These are phyloP conservation scores for Thermomucor indicae-seudaticae DNA, from an alignment of 371 early-diverging fungal species.

Conservation along the genomic window DNA sequence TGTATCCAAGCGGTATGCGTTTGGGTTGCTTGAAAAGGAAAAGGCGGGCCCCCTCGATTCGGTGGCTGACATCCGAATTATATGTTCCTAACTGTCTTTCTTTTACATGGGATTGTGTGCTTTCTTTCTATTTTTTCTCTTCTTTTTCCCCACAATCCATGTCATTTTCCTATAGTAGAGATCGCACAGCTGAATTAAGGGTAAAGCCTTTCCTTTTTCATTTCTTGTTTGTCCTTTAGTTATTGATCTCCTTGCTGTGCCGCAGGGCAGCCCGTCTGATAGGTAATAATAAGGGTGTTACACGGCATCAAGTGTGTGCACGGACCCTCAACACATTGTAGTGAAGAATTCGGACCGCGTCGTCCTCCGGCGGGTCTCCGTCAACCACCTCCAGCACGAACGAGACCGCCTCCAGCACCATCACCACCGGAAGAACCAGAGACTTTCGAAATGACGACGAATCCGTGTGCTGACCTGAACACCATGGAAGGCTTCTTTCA, in stretches of 20 bases:
- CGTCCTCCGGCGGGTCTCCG: constrained; percentile 14
- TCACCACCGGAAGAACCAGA: background rate
- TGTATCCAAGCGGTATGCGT: too few species aligned
- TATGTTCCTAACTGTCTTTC: background rate
- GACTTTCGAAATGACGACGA: background rate
- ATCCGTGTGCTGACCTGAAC: constrained; percentile 11
- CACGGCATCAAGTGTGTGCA: background rate
- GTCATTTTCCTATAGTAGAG: constrained; percentile 10
- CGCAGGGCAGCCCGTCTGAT: background rate
- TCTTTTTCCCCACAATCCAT: background rate
- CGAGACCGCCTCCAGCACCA: background rate
- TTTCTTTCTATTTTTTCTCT: background rate
- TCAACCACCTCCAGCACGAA: background rate
- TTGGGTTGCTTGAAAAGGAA: too few species aligned
- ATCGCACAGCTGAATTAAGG: constrained; percentile 12
- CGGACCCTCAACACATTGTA: background rate
- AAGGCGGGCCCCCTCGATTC: too few species aligned
- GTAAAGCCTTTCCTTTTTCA: background rate
- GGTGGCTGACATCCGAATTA: background rate
- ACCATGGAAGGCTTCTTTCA: constrained; percentile 38
- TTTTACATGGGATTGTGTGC: too few species aligned
- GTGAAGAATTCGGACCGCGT: constrained; percentile 19
- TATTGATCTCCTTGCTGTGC: background rate
- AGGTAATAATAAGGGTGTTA: background rate
- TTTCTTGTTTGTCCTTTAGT: background rate